phyloP scores from a whole-genome alignment of 108 stramenopile genomes.

The Ochromonas danica region DNA sequence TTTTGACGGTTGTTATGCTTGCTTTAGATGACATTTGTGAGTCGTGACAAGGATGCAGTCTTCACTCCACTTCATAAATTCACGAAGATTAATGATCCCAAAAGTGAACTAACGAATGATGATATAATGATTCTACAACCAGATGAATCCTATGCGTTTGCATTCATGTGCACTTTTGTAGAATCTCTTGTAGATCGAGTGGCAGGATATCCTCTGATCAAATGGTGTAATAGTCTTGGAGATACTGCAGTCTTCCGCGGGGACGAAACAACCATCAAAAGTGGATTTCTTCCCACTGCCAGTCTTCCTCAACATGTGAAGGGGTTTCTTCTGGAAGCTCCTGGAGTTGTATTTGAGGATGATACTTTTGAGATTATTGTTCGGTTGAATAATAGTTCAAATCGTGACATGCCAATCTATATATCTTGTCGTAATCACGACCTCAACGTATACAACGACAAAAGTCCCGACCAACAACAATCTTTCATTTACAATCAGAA shows the following conservation, averaged over 20 bases:
- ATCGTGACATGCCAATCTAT: background rate
- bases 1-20: too few species aligned
- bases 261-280: constrained; percentile 2
- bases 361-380: background rate
- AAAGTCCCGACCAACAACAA: background rate
- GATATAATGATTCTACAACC: background rate
- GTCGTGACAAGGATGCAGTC: too few species aligned
- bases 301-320: background rate
- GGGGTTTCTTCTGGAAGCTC: background rate
- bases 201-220: background rate
- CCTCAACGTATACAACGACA: background rate
- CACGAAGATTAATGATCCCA: too few species aligned
- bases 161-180: background rate
- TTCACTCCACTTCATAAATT: too few species aligned
- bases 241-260: background rate
- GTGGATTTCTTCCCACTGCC: background rate
- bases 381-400: background rate
- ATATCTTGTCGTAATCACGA: background rate
- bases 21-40: too few species aligned
- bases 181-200: background rate
- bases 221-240: constrained; percentile 18
- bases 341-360: background rate
- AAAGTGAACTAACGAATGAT: too few species aligned
- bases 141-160: constrained; percentile 31
- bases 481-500: too few species aligned